phyloP scores from a whole-genome alignment of 768 basidiomycete genomes.

The Lactarius evosmus region DNA sequence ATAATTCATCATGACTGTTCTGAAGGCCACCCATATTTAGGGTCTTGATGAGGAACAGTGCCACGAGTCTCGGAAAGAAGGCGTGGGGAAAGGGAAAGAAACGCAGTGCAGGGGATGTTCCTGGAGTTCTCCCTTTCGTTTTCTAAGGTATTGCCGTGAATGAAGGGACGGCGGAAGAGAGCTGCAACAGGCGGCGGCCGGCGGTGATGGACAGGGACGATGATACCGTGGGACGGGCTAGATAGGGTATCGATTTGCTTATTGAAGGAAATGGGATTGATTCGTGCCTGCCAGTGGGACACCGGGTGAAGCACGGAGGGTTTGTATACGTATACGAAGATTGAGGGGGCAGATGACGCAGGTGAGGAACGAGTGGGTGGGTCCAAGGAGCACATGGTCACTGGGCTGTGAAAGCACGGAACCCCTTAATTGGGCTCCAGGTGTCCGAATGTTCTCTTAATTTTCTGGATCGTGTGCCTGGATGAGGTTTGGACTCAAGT shows the following conservation, averaged over 20 bases:
- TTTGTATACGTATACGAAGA: neutral
- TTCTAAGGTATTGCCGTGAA: neutral
- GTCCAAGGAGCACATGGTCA: neutral
- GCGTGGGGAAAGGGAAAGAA: conserved; percentile 1
- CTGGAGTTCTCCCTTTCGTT: neutral
- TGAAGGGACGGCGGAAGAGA: neutral
- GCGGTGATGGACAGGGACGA: neutral
- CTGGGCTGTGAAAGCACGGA: conserved; percentile 3
- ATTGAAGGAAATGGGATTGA: conserved; percentile 8
- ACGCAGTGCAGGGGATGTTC: neutral
- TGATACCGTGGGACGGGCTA: neutral
- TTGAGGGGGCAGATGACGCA: conserved; percentile 21
- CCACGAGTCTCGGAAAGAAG: neutral
- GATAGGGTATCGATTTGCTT: conserved; percentile 1
- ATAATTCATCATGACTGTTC: neutral
- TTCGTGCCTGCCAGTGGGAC: conserved; percentile 11
- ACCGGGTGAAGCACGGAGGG: neutral
- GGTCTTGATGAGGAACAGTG: neutral
- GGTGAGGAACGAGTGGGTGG: neutral
- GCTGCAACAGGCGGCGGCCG: neutral
- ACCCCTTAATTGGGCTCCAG: neutral
- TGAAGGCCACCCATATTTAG: neutral
- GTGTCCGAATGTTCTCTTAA: conserved; percentile 1
- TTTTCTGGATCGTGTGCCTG: conserved; percentile 7
- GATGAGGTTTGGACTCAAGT: neutral